These are phyloP conservation scores for Paratinospora sagittata DNA, from an alignment of 164 flowering plant genomes.

Conservation along the genomic window DNA sequence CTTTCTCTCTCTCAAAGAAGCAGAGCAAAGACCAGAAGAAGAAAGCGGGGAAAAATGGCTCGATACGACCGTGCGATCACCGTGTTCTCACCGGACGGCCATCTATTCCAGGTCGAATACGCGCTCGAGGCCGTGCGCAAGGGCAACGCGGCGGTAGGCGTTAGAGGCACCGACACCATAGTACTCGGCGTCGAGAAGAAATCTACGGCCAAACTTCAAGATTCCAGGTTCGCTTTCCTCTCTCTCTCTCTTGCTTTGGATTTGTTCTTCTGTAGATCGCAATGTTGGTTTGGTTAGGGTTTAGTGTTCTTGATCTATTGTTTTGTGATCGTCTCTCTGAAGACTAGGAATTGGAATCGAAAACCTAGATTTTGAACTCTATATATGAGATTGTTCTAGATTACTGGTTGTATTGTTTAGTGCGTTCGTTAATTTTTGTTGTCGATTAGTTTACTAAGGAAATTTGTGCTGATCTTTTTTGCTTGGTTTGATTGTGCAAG, in stretches of 20 bases:
- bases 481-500: no score
- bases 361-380: neutral
- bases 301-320: constrained; percentile 5
- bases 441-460: no score
- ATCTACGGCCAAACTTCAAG: constrained; percentile 84
- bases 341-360: neutral
- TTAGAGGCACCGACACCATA: constrained; percentile 77
- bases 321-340: neutral
- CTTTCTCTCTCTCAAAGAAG: no score
- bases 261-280: neutral
- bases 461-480: no score
- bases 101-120: constrained; percentile 93
- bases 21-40: neutral
- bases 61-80: constrained; percentile 97
- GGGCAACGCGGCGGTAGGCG: constrained; percentile 99
- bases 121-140: constrained; percentile 98
- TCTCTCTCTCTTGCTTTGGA: neutral
- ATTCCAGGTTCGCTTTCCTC: constrained; percentile 27
- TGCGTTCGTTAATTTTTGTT: no score
- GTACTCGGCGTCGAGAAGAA: constrained; percentile 99
- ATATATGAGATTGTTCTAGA: neutral
- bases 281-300: neutral
- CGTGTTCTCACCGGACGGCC: constrained; percentile 98
- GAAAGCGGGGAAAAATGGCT: constrained; percentile 32
- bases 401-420: neutral